A percentile compares a stretch with the other conserved stretches of the same genome.
phyloP scores from a whole-genome alignment of 805 yeast species.

The Ogataea glucozyma region DNA sequence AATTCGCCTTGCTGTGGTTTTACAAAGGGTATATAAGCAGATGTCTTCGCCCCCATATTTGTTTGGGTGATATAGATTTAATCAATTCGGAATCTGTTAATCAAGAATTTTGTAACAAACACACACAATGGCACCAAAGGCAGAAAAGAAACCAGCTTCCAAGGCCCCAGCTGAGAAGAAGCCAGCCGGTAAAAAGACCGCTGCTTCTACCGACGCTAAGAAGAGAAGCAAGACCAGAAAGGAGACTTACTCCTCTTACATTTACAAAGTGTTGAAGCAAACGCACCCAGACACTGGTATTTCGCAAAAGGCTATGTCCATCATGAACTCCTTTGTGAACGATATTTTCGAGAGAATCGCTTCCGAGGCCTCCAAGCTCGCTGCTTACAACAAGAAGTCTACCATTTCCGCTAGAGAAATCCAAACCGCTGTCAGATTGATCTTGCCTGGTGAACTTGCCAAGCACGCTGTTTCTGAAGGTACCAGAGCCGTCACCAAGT shows the following conservation, averaged over 20 bases:
- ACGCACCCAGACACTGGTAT: constrained; percentile 99
- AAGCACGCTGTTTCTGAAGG: constrained; percentile 98
- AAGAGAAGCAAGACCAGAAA: constrained; percentile 95
- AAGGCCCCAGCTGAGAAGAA: constrained; percentile 97
- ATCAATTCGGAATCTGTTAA: background rate
- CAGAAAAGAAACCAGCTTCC: constrained; percentile 75
- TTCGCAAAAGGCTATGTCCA: constrained; percentile 97
- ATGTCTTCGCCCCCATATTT: constrained; percentile 15
- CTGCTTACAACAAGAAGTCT: constrained; percentile 98
- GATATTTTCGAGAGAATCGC: constrained; percentile 98
- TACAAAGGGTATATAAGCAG: constrained; percentile 19
- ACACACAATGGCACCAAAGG: constrained; percentile 63
- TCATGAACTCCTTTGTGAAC: constrained; percentile 97
- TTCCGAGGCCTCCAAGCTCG: constrained; percentile 95
- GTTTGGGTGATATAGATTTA: background rate
- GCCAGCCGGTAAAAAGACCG: constrained; percentile 88
- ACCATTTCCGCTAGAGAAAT: constrained; percentile 97
- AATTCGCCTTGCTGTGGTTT: constrained; percentile 9
- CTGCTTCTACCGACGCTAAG: constrained; percentile 78
- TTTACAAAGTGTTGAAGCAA: constrained; percentile 97
- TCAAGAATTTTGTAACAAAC: constrained; percentile 1
- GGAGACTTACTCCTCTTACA: constrained; percentile 97
- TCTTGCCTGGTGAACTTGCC: constrained; percentile 96
- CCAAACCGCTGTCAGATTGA: constrained; percentile 96
- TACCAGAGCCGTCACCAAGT: constrained; percentile 95